phyloP scores from a whole-genome alignment of 305 asterid genomes.

The Withania somnifera region DNA sequence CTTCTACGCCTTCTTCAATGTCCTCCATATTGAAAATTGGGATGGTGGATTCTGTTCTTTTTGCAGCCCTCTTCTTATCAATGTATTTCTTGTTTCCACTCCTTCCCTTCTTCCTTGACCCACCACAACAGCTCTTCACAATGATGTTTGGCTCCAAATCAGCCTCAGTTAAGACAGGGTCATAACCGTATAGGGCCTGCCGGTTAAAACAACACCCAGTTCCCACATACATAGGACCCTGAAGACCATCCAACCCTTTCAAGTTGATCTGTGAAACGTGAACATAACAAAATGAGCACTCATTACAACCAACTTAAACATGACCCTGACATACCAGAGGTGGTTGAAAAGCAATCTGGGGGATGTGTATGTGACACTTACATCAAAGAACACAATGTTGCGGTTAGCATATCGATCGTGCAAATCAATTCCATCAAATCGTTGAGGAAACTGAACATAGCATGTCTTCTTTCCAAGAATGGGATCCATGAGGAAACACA shows the following conservation, averaged over 20 bases:
- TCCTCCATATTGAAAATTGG: conserved; percentile 91
- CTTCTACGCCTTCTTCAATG: conserved; percentile 97
- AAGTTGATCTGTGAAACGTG: conserved; percentile 35
- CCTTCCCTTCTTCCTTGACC: conserved; percentile 63
- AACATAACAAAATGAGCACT: not conserved
- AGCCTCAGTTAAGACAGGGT: conserved; percentile 80
- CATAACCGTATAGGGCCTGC: conserved; percentile 47
- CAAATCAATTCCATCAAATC: conserved; percentile 28
- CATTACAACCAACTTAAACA: not conserved
- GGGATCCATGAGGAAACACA: conserved; percentile 96
- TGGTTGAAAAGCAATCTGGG: not conserved
- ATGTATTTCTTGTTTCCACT: conserved; percentile 69
- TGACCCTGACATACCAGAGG: not conserved
- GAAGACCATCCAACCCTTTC: conserved; percentile 46
- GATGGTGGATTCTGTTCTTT: conserved; percentile 80
- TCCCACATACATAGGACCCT: conserved; percentile 46
- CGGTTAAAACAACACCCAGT: conserved; percentile 44
- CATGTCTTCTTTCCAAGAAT: conserved; percentile 67
- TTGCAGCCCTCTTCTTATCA: conserved; percentile 83
- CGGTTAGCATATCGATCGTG: conserved; percentile 94
- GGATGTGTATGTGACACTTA: conserved; percentile 18
- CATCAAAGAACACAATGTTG: conserved; percentile 85
- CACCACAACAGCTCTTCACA: conserved; percentile 54
- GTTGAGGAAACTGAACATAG: conserved; percentile 44
- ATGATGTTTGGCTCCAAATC: conserved; percentile 53